These are phyloP conservation scores for Penicillium cosmopolitanum DNA, from an alignment of 495 filamentous ascomycete genomes.

Conservation along the genomic window DNA sequence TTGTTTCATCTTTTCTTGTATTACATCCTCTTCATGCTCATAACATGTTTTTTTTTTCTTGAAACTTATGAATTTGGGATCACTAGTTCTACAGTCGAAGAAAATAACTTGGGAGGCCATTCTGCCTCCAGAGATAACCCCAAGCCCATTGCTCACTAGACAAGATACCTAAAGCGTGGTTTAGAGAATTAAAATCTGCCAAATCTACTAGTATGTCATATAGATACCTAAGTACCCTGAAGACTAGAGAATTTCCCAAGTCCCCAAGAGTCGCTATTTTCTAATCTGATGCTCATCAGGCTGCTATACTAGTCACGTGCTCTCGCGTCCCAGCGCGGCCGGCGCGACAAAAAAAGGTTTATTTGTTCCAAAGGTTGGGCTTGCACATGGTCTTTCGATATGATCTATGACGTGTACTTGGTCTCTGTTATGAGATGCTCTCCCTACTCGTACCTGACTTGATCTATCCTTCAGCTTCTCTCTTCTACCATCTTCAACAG, in stretches of 20 bases:
- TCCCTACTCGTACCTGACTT: background rate
- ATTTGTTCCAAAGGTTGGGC: background rate
- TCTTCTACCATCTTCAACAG: too few relatives aligned
- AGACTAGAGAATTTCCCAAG: too few relatives aligned
- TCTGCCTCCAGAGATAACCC: too few relatives aligned
- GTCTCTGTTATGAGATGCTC: background rate
- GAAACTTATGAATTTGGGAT: slow-evolving; percentile 13
- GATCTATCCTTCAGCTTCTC: background rate
- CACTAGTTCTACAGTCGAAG: too few relatives aligned
- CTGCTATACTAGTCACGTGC: slow-evolving; percentile 15
- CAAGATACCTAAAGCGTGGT: too few relatives aligned
- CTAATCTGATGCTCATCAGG: slow-evolving; percentile 23
- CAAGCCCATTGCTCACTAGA: too few relatives aligned
- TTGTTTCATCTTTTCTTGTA: slow-evolving; percentile 17
- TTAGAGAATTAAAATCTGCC: too few relatives aligned
- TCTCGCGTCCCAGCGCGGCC: slow-evolving; percentile 16
- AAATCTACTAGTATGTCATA: too few relatives aligned
- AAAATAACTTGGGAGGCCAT: too few relatives aligned
- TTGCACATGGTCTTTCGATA: background rate
- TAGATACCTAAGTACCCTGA: too few relatives aligned
- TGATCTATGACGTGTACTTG: background rate
- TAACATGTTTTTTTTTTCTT: slow-evolving; percentile 31
- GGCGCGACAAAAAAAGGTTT: slow-evolving; percentile 6
- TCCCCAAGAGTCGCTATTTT: too few relatives aligned
- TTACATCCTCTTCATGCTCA: slow-evolving; percentile 24